These are phyloP conservation scores for Suillus variegatus DNA, from an alignment of 768 basidiomycete genomes.

Conservation along the genomic window DNA sequence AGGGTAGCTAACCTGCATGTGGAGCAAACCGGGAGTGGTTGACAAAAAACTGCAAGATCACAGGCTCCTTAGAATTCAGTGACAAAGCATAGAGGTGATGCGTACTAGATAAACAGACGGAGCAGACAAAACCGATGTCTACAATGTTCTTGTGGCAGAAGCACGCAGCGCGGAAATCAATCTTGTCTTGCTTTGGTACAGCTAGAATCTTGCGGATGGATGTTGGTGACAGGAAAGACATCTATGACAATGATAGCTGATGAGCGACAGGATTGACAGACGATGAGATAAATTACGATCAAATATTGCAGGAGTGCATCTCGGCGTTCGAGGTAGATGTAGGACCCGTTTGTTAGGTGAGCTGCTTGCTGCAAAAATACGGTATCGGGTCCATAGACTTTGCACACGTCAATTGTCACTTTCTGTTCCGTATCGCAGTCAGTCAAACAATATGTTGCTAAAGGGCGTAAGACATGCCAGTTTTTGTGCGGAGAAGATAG, in stretches of 20 bases:
- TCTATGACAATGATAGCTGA: conserved; percentile 47
- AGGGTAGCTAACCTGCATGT: conserved; percentile 77
- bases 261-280: conserved; percentile 4
- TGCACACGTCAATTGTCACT: conserved; percentile 96
- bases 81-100: conserved; percentile 20
- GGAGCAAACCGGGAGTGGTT: conserved; percentile 90
- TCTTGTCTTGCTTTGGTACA: conserved; percentile 90
- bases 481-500: conserved; percentile 99
- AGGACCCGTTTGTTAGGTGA: conserved; percentile 92
- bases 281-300: conserved; percentile 47
- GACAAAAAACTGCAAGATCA: conserved; percentile 75
- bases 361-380: conserved; percentile 98
- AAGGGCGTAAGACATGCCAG: conserved; percentile 52
- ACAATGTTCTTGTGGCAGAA: conserved; percentile 98
- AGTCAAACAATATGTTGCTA: not conserved
- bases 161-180: conserved; percentile 97
- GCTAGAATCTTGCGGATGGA: conserved; percentile 75
- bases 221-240: conserved; percentile 76
- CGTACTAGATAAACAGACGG: conserved; percentile 96
- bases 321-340: conserved; percentile 78
- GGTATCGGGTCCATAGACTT: conserved; percentile 84
- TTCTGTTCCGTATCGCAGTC: conserved; percentile 51
- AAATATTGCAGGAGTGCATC: conserved; percentile 93
- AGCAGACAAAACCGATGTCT: conserved; percentile 96
- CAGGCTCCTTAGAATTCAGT: conserved; percentile 5